Evolutionary conservation across 2,329 filamentous ascomycete species (phyloP).

Genomic region (Aureobasidium sp.): DNA sequence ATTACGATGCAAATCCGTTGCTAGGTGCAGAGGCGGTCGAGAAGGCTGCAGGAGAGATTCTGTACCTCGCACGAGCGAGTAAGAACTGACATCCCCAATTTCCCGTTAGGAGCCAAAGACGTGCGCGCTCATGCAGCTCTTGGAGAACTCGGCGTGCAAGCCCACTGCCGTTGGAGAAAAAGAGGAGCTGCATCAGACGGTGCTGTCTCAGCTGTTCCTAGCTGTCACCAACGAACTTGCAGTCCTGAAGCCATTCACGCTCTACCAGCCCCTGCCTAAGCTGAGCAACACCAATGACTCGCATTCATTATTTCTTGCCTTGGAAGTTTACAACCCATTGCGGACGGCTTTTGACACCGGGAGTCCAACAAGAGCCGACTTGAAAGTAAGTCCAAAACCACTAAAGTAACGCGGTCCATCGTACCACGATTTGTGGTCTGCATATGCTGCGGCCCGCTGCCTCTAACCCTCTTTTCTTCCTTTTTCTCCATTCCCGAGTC

Average conservation of each 20-base stretch:
- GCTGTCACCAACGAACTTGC: constrained; percentile 1
- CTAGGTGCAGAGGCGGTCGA: neutral
- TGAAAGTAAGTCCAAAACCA: neutral
- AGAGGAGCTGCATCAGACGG: neutral
- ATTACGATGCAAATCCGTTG: neutral
- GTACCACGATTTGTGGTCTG: neutral
- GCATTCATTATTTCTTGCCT: neutral
- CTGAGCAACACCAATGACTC: neutral
- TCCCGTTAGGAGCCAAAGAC: neutral
- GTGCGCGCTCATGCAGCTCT: neutral
- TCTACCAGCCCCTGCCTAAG: neutral
- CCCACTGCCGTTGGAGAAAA: neutral
- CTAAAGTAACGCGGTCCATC: neutral
- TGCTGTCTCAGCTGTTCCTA: constrained; percentile 5
- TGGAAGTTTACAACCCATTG: neutral
- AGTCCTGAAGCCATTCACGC: neutral
- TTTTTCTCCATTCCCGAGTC: neutral
- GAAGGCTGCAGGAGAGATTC: neutral
- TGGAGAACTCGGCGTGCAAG: neutral
- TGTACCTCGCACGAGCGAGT: neutral
- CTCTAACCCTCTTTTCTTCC: neutral
- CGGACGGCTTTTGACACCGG: neutral
- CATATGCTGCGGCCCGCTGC: constrained; percentile 2
- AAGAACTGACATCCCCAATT: neutral
- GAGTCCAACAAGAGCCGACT: neutral